phyloP scores from a whole-genome alignment of 2,329 filamentous ascomycete genomes.

The Trichophyton verrucosum region DNA sequence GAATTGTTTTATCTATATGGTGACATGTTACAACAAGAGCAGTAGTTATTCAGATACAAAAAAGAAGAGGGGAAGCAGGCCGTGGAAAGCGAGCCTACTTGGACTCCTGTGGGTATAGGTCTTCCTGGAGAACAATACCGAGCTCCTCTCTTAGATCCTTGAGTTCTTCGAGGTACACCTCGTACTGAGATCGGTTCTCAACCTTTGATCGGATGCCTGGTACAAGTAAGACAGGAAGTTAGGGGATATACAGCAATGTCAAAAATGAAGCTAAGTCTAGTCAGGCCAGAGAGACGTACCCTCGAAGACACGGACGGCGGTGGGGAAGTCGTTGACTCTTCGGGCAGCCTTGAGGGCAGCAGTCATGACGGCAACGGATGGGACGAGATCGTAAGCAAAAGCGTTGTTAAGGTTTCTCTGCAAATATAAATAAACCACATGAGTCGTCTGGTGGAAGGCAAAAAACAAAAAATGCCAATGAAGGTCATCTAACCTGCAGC shows the following conservation, averaged over 20 bases:
- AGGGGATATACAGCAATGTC: slow-evolving; percentile 7
- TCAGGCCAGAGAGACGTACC: slow-evolving; percentile 45
- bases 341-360: slow-evolving; percentile 88
- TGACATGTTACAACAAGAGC: slow-evolving; percentile 1
- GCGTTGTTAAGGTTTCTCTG: slow-evolving; percentile 97
- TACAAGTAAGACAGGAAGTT: neutral
- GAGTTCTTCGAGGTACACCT: slow-evolving; percentile 88
- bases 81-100: slow-evolving; percentile 17
- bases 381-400: slow-evolving; percentile 99
- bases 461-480: neutral
- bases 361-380: slow-evolving; percentile 77
- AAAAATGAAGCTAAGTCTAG: neutral
- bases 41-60: slow-evolving; percentile 4
- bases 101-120: slow-evolving; percentile 60
- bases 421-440: neutral
- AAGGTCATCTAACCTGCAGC: slow-evolving; percentile 65
- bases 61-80: neutral
- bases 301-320: slow-evolving; percentile 96
- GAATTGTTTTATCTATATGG: neutral
- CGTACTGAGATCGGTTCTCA: slow-evolving; percentile 94
- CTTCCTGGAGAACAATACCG: slow-evolving; percentile 81
- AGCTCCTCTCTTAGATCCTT: slow-evolving; percentile 88
- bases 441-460: slow-evolving; percentile 1
- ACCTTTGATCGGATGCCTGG: slow-evolving; percentile 97
- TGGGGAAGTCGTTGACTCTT: slow-evolving; percentile 96